Base-by-base conservation (phyloP, 1,284 basidiomycete genomes). In the Ustilago sp. region DNA sequence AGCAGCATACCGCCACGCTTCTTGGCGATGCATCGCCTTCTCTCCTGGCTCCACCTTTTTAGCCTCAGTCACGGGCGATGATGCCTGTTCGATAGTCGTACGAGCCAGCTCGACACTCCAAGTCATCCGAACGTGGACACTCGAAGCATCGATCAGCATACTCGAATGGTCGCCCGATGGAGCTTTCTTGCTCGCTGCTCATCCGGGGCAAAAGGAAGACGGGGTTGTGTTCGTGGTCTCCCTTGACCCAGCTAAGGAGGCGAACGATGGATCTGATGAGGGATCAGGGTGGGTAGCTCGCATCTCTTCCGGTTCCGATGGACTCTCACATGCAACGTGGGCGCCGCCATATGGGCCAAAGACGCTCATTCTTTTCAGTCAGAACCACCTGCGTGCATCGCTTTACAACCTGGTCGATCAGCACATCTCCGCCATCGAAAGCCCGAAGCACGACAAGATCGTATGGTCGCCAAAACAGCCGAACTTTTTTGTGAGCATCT, bases 11-110 rank as follows among this genome's bases (percentile, higher is more conserved):
- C 48, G 63, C 31, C 80, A 83, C 61, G 75, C 79, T n/a, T 71
- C 75, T 19, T 60, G 64, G 59, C 72, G 74, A 28, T 79, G 77
- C 62, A 60, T 83, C 53, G 45, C 65, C 59, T 83, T 80, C 54
- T 83, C 82, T n/a, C 82, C 82, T 2, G 80, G 80, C 28, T 83
- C 82, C 2, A 83, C 80, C 38, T 83, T 83, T 57, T 50, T 83
- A 13, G 81, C 80, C 31, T 83, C 76, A 9, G 66, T 82, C 1
- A 73, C 64, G 3, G 80, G 77, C 15, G 63, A 68, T 9, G 67
- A 64, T 13, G 56, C 60, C 7, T 50, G 62, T 51, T 67, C 74
- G 3, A 61, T 82, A 19, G 61, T 79, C 0, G 76, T 83, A 11
- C 54, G 82, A 12, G 77, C 80, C 39, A 74, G 77, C 54, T 79